These are phyloP conservation scores for Diplodia seriata DNA, from an alignment of 2,329 filamentous ascomycete species.

Conservation along the genomic window DNA sequence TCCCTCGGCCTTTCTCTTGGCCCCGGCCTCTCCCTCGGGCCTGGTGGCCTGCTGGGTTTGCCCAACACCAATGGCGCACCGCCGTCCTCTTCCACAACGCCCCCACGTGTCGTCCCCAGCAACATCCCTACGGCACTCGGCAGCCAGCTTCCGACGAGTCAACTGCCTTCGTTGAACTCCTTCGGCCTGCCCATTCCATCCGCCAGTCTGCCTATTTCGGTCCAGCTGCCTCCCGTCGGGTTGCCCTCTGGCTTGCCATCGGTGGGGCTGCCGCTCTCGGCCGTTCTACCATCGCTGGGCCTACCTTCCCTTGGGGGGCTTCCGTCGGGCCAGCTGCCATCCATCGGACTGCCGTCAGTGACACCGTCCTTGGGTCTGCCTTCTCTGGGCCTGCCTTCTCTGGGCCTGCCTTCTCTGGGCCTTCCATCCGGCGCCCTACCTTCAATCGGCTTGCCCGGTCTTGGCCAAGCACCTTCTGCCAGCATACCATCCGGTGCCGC, in stretches of 20 bases:
- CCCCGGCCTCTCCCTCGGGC: too few relatives aligned
- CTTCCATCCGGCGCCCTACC: neutral
- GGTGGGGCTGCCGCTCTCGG: too few relatives aligned
- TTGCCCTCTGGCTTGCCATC: too few relatives aligned
- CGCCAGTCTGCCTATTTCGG: too few relatives aligned
- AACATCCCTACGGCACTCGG: neutral
- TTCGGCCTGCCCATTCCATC: too few relatives aligned
- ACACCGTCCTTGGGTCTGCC: neutral
- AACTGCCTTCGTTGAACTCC: neutral
- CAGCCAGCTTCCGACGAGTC: neutral
- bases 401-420: neutral
- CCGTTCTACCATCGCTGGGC: too few relatives aligned
- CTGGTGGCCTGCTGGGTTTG: too few relatives aligned
- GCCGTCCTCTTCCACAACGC: neutral
- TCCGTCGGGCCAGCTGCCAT: neutral
- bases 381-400: too few relatives aligned
- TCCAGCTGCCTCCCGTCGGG: too few relatives aligned
- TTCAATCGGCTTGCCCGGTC: neutral
- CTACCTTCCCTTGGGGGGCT: too few relatives aligned
- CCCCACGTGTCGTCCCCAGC: neutral
- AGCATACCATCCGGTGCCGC: neutral
- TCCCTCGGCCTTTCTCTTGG: too few relatives aligned
- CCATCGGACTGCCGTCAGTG: neutral
- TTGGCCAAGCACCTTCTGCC: neutral
- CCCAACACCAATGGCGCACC: neutral